Evolutionary conservation across 2,329 filamentous ascomycete genomes (phyloP), one percentile per base, ranked within the genome.

Genomic region (Cladophialophora bantiana): DNA sequence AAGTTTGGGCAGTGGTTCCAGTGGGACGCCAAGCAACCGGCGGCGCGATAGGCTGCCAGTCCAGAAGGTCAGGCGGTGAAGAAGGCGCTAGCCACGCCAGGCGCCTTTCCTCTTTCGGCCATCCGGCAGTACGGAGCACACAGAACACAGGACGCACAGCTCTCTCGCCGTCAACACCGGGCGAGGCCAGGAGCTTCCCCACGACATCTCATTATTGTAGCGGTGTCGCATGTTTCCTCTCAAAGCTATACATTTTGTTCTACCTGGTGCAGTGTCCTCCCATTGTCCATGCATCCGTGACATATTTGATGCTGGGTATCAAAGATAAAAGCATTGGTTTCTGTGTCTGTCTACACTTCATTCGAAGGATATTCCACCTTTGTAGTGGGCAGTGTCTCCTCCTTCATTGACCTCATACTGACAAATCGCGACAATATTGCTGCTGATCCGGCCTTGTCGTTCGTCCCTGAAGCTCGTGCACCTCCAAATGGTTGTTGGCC

Each of bases 371-470:
- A 87, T 67, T 75, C 73, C 5, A 86, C 84, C 75, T 80, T 79
- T 55, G 75, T 75, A 35, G 79, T 79, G 2, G 79, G 76, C 55
- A 84, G 71, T 68, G 85, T 85, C 69, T 85, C 83, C 77, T 87
- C 84, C 78, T 87, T 87, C 70, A 87, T 80, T 18, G 83, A 74
- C 75, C 84, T 78, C 80, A 85, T 83, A 69, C 83, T 86, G 53
- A 86, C 84, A 70, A 87, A 87, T 40, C 85, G 74, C 7, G 78
- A 75, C 69, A 86, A 72, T 70, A 87, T 71, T 64, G 81, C 85
- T 61, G 82, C 79, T 67, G 81, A 84, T 5, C 84, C 84, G 20
- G 84, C 84, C 77, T 87, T 87, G 74, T 87, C 84, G 68, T 86
- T 86, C 26, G 84, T 87, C 10, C 84, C 84, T 59, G 81, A 84